These are phyloP conservation scores for Cicer yamashitae DNA, from an alignment of 306 rosid species.

Conservation along the genomic window DNA sequence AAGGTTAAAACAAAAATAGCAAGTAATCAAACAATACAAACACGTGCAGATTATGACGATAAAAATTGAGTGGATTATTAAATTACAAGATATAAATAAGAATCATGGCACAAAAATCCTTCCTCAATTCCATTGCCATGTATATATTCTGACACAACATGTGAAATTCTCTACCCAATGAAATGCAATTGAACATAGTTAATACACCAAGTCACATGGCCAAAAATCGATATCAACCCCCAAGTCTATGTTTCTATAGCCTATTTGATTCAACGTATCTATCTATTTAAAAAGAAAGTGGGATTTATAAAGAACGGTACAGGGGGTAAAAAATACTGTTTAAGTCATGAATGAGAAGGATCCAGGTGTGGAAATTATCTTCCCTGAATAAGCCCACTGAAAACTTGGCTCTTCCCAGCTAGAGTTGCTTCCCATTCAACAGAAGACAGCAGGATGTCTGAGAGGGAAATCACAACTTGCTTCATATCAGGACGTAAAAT, in stretches of 20 bases:
- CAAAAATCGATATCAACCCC: not conserved
- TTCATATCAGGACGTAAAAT: conserved; percentile 88
- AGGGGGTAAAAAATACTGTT: not conserved
- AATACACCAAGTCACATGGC: not conserved
- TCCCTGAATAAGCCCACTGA: conserved; percentile 96
- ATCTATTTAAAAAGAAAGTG: not conserved
- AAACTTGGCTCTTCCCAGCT: conserved; percentile 94
- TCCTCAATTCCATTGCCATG: conserved; percentile 8
- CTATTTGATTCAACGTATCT: not conserved
- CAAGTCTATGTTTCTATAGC: not conserved
- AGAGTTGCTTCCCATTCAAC: conserved; percentile 98
- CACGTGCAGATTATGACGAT: not conserved
- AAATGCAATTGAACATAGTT: no score
- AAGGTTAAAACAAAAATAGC: not conserved
- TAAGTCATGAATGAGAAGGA: conserved; percentile 11
- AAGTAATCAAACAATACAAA: conserved; percentile 11
- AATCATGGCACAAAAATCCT: conserved; percentile 14
- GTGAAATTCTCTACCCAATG: not conserved
- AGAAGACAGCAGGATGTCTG: conserved; percentile 83
- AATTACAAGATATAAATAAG: not conserved
- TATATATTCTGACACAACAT: not conserved
- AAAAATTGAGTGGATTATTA: not conserved
- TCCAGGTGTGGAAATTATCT: conserved; percentile 57
- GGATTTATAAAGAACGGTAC: not conserved
- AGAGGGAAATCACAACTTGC: conserved; percentile 76